Evolutionary conservation across 192 early-diverging fungal genomes (phyloP).

Genomic region (Linnemannia hyalina): DNA sequence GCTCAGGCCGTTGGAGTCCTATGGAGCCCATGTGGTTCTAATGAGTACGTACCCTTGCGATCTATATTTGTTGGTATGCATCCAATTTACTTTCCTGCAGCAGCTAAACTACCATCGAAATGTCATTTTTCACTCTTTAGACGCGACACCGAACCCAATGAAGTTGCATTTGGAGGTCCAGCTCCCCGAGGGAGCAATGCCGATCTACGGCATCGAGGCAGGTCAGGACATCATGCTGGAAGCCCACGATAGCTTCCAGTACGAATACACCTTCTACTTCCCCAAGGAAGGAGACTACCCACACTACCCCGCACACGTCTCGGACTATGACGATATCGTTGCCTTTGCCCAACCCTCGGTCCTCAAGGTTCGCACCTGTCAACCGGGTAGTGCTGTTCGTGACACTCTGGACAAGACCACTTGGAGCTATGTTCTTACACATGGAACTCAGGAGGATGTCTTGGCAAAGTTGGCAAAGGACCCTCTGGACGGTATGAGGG

Average conservation of each 20-base stretch:
- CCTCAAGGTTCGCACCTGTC: constrained; percentile 24
- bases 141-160: constrained; percentile 55
- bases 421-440: constrained; percentile 28
- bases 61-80: neutral
- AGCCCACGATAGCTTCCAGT: constrained; percentile 41
- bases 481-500: constrained; percentile 22
- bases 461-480: constrained; percentile 24
- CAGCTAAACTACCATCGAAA: neutral
- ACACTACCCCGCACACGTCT: constrained; percentile 55
- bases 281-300: constrained; percentile 58
- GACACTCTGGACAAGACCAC: constrained; percentile 11
- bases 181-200: constrained; percentile 58
- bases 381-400: neutral
- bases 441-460: constrained; percentile 27
- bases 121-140: constrained; percentile 18
- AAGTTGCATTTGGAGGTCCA: constrained; percentile 58
- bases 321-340: constrained; percentile 41
- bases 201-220: constrained; percentile 23
- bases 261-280: constrained; percentile 61
- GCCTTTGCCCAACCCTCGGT: constrained; percentile 31
- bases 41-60: constrained; percentile 36
- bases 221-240: constrained; percentile 30
- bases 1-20: constrained; percentile 22
- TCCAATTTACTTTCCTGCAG: neutral
- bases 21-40: constrained; percentile 44